phyloP scores from a whole-genome alignment of 192 early-diverging fungal species.

The Thoreauomyces humboldtii region DNA sequence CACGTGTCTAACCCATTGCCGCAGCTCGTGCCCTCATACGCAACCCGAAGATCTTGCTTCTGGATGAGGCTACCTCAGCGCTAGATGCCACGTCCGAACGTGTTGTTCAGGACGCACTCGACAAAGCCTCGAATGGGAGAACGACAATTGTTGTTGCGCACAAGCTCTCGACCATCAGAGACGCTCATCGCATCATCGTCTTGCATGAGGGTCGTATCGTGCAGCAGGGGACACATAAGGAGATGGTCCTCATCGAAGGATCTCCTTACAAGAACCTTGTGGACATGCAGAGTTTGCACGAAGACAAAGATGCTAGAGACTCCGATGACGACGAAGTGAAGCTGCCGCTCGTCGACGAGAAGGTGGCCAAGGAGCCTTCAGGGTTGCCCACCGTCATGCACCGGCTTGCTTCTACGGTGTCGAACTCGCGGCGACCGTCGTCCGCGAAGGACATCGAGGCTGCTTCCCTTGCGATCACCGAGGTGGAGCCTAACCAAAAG shows the following conservation, averaged over 20 bases:
- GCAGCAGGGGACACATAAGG: slow-evolving; percentile 65
- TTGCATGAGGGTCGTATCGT: slow-evolving; percentile 60
- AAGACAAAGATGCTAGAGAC: background rate
- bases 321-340: background rate
- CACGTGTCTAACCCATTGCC: slow-evolving; percentile 85
- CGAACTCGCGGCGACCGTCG: background rate
- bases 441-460: background rate
- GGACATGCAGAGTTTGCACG: slow-evolving; percentile 54
- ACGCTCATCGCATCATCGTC: slow-evolving; percentile 82
- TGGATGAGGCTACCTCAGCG: slow-evolving; percentile 84
- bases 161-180: slow-evolving; percentile 80
- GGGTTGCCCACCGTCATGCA: background rate
- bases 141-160: slow-evolving; percentile 58
- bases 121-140: slow-evolving; percentile 50
- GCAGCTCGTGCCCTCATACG: slow-evolving; percentile 68
- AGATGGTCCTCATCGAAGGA: slow-evolving; percentile 54
- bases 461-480: background rate
- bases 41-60: slow-evolving; percentile 57
- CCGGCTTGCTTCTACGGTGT: background rate
- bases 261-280: slow-evolving; percentile 65
- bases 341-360: background rate
- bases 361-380: background rate
- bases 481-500: background rate
- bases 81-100: slow-evolving; percentile 61
- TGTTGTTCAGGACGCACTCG: slow-evolving; percentile 63